Conservation (phyloP, 257 asterid species). For the Solanum stenotomum region DNA sequence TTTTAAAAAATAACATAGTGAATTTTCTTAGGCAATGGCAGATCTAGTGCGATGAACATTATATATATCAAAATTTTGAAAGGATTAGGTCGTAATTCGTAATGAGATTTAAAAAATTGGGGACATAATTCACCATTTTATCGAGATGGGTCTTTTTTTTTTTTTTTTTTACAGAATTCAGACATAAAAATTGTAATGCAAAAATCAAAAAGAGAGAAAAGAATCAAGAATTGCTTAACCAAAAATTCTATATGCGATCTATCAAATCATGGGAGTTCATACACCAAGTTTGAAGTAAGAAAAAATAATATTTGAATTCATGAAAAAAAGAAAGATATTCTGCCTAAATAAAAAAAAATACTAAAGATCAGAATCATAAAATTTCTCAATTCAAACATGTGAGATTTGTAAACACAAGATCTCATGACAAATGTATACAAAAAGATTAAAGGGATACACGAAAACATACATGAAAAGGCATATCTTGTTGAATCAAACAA, state of each 20-base stretch:
- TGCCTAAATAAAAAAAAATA: not conserved
- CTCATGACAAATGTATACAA: not conserved
- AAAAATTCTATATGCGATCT: not conserved
- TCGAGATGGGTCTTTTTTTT: not conserved
- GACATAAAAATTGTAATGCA: not conserved
- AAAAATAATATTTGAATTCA: not conserved
- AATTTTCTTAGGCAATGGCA: not conserved
- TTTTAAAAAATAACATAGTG: not conserved
- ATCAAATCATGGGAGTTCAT: not conserved
- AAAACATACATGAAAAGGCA: not conserved
- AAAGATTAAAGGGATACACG: not conserved
- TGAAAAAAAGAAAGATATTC: not conserved
- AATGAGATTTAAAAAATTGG: not conserved
- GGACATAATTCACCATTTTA: too few species aligned
- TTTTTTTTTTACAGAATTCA: not conserved
- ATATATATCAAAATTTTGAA: too few species aligned
- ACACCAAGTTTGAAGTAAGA: not conserved
- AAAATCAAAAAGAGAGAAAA: not conserved
- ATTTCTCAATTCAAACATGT: not conserved
- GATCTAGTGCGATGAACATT: not conserved
- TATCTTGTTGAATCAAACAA: not conserved
- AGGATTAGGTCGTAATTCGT: not conserved
- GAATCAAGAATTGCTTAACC: not conserved
- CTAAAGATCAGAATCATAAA: not conserved
- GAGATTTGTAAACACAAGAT: not conserved